A percentile compares a stretch with the other conserved stretches of the same genome.
Conservation (phyloP, 2,329 filamentous ascomycete genomes). For the Pseudocercospora cruenta region DNA sequence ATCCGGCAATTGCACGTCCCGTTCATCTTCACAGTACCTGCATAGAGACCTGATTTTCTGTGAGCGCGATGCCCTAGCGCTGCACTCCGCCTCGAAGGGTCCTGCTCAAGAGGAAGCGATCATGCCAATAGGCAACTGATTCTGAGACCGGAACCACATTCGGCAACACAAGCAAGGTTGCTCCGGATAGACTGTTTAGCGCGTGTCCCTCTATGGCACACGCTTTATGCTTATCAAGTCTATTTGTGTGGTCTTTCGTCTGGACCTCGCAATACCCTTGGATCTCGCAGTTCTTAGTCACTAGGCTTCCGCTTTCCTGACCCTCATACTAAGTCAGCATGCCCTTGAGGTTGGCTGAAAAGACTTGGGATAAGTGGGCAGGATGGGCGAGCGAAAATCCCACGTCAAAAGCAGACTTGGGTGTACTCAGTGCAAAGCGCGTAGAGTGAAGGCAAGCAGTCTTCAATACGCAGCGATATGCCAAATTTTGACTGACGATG, state of each 20-base stretch:
- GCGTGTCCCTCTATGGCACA: not conserved
- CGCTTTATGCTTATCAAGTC: no score
- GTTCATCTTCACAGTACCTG: not conserved
- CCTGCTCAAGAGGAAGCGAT: not conserved
- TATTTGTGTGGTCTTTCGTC: no score
- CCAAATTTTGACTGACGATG: not conserved
- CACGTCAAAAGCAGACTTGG: slow-evolving; percentile 33
- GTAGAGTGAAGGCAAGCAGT: slow-evolving; percentile 31
- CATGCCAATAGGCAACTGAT: not conserved
- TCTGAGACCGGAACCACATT: not conserved
- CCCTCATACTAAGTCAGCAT: not conserved
- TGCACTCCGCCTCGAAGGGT: not conserved
- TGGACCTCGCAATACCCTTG: not conserved
- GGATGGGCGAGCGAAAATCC: slow-evolving; percentile 26
- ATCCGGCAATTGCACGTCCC: not conserved
- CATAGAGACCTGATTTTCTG: not conserved
- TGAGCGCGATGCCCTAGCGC: not conserved
- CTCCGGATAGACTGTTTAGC: not conserved
- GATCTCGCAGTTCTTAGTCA: not conserved
- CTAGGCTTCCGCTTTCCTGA: not conserved
- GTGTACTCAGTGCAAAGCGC: slow-evolving; percentile 34
- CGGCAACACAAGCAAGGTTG: not conserved
- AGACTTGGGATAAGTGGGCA: not conserved
- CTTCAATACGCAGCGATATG: not conserved
- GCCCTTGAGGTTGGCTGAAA: not conserved